Evolutionary conservation across 1,139 yeast genomes (phyloP).

Genomic region (Scheffersomyces illinoinensis): DNA sequence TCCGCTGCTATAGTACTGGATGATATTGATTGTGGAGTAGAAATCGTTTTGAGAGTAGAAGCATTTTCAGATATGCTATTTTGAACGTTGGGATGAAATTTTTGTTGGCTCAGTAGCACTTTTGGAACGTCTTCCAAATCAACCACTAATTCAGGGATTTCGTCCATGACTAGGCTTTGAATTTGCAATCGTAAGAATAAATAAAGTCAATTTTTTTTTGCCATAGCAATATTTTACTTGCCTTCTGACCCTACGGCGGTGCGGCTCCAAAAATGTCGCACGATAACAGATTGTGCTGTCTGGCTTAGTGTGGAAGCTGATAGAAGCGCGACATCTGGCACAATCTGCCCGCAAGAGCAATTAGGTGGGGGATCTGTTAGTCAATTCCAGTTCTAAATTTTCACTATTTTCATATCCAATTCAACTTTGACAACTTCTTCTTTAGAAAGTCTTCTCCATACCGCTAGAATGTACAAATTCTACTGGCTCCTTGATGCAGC

Average conservation of each 20-base stretch:
- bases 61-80: neutral
- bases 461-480: conserved; percentile 15
- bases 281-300: neutral
- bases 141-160: conserved; percentile 20
- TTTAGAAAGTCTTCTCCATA: neutral
- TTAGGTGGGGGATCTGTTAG: neutral
- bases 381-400: no score
- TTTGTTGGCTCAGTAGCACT: neutral
- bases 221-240: neutral
- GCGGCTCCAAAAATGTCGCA: neutral
- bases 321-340: conserved; percentile 7
- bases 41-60: neutral
- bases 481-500: conserved; percentile 28
- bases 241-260: conserved; percentile 1
- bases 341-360: neutral
- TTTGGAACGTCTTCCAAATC: conserved; percentile 1
- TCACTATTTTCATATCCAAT: neutral
- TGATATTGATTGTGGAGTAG: neutral
- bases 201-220: neutral
- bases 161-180: conserved; percentile 14
- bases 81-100: neutral
- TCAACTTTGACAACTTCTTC: neutral
- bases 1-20: neutral
- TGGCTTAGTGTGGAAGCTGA: no score
- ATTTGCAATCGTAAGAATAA: neutral